phyloP scores from a whole-genome alignment of 768 basidiomycete species.

The Strobilomyces confusus region DNA sequence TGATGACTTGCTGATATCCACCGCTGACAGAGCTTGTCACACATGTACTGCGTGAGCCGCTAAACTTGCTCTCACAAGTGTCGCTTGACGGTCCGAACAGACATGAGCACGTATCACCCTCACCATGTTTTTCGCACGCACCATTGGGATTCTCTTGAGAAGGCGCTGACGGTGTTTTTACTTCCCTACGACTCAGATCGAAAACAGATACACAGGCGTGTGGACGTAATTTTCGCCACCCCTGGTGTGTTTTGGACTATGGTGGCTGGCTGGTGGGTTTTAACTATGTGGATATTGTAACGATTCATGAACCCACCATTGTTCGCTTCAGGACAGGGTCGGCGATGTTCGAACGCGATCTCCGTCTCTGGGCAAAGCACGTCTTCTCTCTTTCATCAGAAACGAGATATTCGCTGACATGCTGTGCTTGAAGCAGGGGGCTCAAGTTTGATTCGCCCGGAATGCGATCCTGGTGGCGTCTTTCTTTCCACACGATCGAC shows the following conservation, averaged over 20 bases:
- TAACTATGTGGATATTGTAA: background rate
- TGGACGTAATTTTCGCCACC: constrained; percentile 81
- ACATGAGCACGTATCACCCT: constrained; percentile 56
- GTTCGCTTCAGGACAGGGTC: constrained; percentile 66
- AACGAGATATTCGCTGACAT: background rate
- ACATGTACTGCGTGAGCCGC: constrained; percentile 72
- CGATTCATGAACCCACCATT: background rate
- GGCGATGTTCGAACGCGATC: constrained; percentile 84
- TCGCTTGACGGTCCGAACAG: constrained; percentile 32
- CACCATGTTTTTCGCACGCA: constrained; percentile 51
- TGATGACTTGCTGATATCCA: background rate
- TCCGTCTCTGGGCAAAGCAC: constrained; percentile 66
- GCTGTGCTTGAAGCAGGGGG: constrained; percentile 43
- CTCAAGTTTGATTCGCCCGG: constrained; percentile 83
- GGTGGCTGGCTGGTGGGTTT: constrained; percentile 78
- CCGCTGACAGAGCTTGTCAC: constrained; percentile 59
- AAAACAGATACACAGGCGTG: constrained; percentile 53
- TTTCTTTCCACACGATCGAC: background rate
- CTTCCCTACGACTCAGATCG: constrained; percentile 42
- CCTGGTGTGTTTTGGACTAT: constrained; percentile 84
- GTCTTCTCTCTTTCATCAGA: constrained; percentile 5
- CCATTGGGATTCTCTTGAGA: constrained; percentile 82
- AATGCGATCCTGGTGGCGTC: constrained; percentile 44
- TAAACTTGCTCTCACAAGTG: background rate
- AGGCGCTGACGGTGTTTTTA: constrained; percentile 74